Conservation (phyloP, 75 land plant genomes). For the Pinus albicaulis region DNA sequence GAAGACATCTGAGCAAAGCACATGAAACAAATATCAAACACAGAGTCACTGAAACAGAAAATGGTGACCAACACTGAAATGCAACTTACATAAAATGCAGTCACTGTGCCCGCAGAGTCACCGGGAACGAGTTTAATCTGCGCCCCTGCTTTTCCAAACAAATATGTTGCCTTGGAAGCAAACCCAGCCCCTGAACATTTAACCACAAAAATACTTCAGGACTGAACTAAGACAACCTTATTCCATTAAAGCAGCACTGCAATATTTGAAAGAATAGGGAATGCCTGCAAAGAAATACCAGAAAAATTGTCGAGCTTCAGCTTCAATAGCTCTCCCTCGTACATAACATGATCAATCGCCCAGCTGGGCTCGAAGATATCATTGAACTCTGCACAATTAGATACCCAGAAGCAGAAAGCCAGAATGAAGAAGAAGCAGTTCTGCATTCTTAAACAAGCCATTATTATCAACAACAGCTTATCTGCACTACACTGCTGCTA, state of each 20-base stretch:
- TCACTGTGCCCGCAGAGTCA: no score
- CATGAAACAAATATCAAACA: no score
- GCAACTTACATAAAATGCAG: no score
- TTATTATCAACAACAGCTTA: no score
- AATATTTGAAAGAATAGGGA: not conserved
- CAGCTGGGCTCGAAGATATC: conserved; percentile 55
- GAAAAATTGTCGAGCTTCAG: conserved; percentile 63
- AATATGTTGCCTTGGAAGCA: conserved; percentile 54
- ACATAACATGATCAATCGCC: conserved; percentile 51
- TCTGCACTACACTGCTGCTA: no score
- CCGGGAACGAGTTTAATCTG: conserved; percentile 53
- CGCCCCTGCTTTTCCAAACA: conserved; percentile 55
- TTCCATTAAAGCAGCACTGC: no score
- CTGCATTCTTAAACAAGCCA: no score
- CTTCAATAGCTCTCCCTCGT: conserved; percentile 50
- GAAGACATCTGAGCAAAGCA: conserved; percentile 29
- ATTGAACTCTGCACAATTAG: conserved; percentile 27
- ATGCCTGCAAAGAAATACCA: conserved; percentile 21
- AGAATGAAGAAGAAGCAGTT: no score
- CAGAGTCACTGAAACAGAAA: no score
- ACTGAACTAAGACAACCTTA: no score
- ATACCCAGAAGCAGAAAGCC: not conserved
- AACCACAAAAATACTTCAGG: no score
- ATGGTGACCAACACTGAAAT: no score
- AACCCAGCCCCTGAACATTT: conserved; percentile 54